These are phyloP conservation scores for Senecio squalidus DNA, from an alignment of 140 eudicot genomes.

Conservation along the genomic window DNA sequence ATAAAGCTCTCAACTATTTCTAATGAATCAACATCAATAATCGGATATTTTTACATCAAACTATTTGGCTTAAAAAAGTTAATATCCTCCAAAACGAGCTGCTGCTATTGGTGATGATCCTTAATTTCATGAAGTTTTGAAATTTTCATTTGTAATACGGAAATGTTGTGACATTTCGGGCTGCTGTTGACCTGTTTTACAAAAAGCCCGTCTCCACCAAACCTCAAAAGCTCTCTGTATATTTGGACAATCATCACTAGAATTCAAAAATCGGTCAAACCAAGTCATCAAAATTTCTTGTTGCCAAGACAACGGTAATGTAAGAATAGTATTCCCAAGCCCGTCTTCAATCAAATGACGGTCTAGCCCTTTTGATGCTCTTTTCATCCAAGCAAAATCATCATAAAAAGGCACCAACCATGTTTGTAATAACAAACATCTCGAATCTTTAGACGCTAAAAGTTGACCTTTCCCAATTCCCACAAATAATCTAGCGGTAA, in stretches of 20 bases:
- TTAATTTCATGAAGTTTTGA: background rate
- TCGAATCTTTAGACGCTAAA: conserved; percentile 72
- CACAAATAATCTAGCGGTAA: conserved; percentile 82
- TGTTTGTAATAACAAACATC: conserved; percentile 70
- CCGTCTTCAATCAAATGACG: conserved; percentile 91
- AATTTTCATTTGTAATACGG: background rate
- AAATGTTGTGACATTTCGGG: background rate
- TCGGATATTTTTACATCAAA: conserved; percentile 4
- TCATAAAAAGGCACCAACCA: conserved; percentile 94
- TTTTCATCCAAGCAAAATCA: conserved; percentile 93
- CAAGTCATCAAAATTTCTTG: conserved; percentile 78
- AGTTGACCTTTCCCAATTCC: conserved; percentile 89
- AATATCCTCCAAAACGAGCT: too few species aligned
- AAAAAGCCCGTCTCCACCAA: conserved; percentile 96
- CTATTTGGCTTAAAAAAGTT: background rate
- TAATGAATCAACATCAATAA: background rate
- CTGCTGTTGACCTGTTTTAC: conserved; percentile 31
- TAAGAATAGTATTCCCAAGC: conserved; percentile 65
- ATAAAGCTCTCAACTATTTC: background rate
- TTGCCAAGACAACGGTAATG: conserved; percentile 76
- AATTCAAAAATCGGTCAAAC: conserved; percentile 81
- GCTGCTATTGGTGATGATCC: too few species aligned
- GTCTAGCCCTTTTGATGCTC: conserved; percentile 83
- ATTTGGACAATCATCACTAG: conserved; percentile 88
- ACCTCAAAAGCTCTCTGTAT: conserved; percentile 81